Percentiles rank a stretch among this genome's conserved stretches.
These are phyloP conservation scores for Chaetomium olivaceum DNA, from an alignment of 2,329 filamentous ascomycete genomes.

Conservation along the genomic window DNA sequence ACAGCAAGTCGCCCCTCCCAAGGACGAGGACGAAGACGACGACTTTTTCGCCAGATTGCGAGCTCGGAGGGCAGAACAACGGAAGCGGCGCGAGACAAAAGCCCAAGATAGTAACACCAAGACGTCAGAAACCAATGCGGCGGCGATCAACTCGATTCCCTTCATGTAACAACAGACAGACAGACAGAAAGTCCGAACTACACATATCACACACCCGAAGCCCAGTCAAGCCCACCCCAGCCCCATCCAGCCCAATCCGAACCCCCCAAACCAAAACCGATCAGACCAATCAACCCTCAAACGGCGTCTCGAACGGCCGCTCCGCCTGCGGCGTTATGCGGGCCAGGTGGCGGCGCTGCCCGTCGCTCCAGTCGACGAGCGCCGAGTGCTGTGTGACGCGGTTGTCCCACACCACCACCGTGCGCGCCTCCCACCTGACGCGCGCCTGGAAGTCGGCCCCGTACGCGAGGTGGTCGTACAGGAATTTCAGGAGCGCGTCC, in stretches of 20 bases:
- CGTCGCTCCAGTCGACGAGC: conserved; percentile 77
- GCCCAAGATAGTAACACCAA: conserved; percentile 15
- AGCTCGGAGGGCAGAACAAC: conserved; percentile 26
- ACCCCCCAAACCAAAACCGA: no score
- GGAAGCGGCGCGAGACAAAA: conserved; percentile 20
- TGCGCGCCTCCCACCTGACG: conserved; percentile 76
- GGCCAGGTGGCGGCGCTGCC: conserved; percentile 75
- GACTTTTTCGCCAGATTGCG: conserved; percentile 29
- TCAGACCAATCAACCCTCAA: conserved; percentile 31
- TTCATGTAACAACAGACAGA: conserved; percentile 22
- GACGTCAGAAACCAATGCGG: conserved; percentile 18
- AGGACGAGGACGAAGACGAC: conserved; percentile 27
- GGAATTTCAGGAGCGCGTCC: conserved; percentile 72
- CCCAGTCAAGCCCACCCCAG: background rate
- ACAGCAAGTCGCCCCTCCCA: background rate
- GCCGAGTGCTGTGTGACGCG: conserved; percentile 77
- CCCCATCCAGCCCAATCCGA: background rate
- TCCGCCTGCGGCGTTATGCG: conserved; percentile 84
- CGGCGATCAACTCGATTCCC: conserved; percentile 28
- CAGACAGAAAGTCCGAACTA: background rate
- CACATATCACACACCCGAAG: background rate
- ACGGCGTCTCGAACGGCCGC: conserved; percentile 70
- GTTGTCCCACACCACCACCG: conserved; percentile 87
- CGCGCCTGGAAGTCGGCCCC: conserved; percentile 72
- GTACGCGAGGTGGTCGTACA: conserved; percentile 72